Percentiles rank a stretch among this genome's conserved stretches.
Conservation (phyloP, 1,284 basidiomycete genomes). For the Cutaneotrichosporon cavernicola region DNA sequence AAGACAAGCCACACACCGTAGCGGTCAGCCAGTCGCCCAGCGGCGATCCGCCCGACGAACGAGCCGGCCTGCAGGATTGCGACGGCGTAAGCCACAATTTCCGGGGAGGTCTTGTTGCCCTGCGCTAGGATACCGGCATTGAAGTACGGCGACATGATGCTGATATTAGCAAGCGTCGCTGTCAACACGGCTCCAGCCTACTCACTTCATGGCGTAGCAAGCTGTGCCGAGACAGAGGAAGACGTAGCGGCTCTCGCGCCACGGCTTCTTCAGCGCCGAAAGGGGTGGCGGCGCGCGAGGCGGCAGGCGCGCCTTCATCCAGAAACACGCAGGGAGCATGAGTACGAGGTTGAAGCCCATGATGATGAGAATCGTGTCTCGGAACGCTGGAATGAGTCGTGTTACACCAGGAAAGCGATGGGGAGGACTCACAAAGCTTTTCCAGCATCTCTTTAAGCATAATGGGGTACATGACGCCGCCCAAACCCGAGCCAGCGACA, state of each 20-base stretch:
- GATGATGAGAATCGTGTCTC: constrained; percentile 30
- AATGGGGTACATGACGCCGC: constrained; percentile 50
- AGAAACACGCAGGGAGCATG: constrained; percentile 31
- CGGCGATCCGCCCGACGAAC: constrained; percentile 28
- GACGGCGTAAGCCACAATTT: constrained; percentile 26
- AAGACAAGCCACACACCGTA: constrained; percentile 31
- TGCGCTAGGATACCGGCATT: constrained; percentile 18
- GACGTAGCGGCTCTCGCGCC: constrained; percentile 34
- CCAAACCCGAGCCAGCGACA: constrained; percentile 44
- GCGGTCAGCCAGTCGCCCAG: constrained; percentile 29
- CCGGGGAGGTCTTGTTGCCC: constrained; percentile 11
- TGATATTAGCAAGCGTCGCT: background rate
- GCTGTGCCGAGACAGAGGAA: constrained; percentile 36
- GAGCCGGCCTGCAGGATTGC: constrained; percentile 34
- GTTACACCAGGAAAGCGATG: no score
- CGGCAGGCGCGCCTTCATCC: constrained; percentile 31
- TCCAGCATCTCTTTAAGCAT: constrained; percentile 41
- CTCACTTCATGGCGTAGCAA: constrained; percentile 25
- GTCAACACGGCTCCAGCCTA: background rate
- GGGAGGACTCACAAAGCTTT: constrained; percentile 16
- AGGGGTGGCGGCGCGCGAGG: constrained; percentile 27
- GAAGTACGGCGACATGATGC: constrained; percentile 26
- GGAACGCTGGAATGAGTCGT: constrained; percentile 12
- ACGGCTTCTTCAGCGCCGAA: constrained; percentile 27
- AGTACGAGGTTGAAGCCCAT: constrained; percentile 29